Evolutionary conservation across 2,329 filamentous ascomycete species (phyloP).

Genomic region (Onygenales sp.): DNA sequence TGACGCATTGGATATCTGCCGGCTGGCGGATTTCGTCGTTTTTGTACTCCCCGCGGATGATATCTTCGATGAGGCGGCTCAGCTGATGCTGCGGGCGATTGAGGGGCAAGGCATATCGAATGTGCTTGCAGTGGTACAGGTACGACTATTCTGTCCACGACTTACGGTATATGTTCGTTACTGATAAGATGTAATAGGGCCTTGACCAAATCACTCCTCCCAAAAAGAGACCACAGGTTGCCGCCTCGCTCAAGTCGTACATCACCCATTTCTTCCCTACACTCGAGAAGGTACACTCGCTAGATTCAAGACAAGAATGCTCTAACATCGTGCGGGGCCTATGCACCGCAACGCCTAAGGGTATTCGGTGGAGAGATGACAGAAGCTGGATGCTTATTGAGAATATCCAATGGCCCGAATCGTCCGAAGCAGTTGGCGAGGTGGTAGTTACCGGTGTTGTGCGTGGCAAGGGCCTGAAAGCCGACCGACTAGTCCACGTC

Average conservation of each 20-base stretch:
- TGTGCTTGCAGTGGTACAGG: slow-evolving; percentile 72
- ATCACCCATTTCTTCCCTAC: slow-evolving; percentile 91
- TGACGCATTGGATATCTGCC: slow-evolving; percentile 72
- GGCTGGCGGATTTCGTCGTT: slow-evolving; percentile 83
- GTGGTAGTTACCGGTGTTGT: slow-evolving; percentile 77
- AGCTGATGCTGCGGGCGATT: slow-evolving; percentile 74
- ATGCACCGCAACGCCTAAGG: slow-evolving; percentile 86
- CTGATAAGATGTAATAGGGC: slow-evolving; percentile 27
- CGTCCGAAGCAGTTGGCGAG: slow-evolving; percentile 34
- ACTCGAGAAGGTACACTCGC: slow-evolving; percentile 80
- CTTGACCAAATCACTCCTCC: slow-evolving; percentile 68
- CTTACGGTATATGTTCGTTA: not conserved
- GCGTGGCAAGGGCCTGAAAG: slow-evolving; percentile 76
- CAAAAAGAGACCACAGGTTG: slow-evolving; percentile 67
- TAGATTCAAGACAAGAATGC: slow-evolving; percentile 83
- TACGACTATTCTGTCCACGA: slow-evolving; percentile 8
- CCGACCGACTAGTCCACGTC: slow-evolving; percentile 80
- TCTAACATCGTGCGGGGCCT: slow-evolving; percentile 83
- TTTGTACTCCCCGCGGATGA: slow-evolving; percentile 72
- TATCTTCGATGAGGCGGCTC: slow-evolving; percentile 75
- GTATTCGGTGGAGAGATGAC: slow-evolving; percentile 90
- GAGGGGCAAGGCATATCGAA: slow-evolving; percentile 94
- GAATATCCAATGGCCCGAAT: slow-evolving; percentile 61
- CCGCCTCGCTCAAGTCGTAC: slow-evolving; percentile 79
- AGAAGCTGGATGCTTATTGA: slow-evolving; percentile 93